These are phyloP conservation scores for Eimeria falciformis DNA, from an alignment of 169 alveolate genomes.

Conservation along the genomic window DNA sequence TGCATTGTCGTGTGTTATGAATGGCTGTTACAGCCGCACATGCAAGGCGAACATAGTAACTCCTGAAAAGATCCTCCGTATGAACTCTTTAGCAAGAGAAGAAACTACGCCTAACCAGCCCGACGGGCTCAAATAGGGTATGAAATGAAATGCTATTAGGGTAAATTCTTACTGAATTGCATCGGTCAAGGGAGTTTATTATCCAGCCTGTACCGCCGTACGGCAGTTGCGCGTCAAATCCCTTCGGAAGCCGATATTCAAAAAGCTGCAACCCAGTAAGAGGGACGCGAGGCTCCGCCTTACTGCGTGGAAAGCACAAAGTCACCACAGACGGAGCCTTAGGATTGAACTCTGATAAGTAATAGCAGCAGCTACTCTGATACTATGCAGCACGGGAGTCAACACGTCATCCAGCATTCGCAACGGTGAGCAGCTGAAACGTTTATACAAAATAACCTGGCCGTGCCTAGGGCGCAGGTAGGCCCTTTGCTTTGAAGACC, in stretches of 20 bases:
- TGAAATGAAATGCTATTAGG: neutral
- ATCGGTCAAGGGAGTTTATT: constrained; percentile 33
- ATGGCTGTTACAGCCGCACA: neutral
- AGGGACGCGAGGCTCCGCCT: constrained; percentile 66
- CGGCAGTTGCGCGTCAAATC: constrained; percentile 54
- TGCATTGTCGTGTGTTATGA: constrained; percentile 46
- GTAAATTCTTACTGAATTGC: constrained; percentile 34
- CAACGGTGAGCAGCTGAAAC: too few relatives aligned
- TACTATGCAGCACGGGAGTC: neutral
- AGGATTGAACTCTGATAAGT: too few relatives aligned
- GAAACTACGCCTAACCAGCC: neutral
- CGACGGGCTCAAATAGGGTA: neutral
- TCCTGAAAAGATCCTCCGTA: neutral
- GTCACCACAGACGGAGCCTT: too few relatives aligned
- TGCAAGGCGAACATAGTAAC: neutral
- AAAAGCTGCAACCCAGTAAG: constrained; percentile 30
- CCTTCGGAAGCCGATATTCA: constrained; percentile 46
- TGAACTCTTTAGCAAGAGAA: too few relatives aligned
- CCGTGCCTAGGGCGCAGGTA: too few relatives aligned
- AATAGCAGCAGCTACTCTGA: too few relatives aligned
- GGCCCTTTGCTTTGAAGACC: too few relatives aligned
- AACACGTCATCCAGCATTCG: neutral
- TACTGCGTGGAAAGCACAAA: neutral
- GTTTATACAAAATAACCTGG: too few relatives aligned
- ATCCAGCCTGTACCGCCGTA: constrained; percentile 56